Percentiles rank a stretch among this genome's conserved stretches.
phyloP scores from a whole-genome alignment of 441 rosid genomes.

The Croton setiger region DNA sequence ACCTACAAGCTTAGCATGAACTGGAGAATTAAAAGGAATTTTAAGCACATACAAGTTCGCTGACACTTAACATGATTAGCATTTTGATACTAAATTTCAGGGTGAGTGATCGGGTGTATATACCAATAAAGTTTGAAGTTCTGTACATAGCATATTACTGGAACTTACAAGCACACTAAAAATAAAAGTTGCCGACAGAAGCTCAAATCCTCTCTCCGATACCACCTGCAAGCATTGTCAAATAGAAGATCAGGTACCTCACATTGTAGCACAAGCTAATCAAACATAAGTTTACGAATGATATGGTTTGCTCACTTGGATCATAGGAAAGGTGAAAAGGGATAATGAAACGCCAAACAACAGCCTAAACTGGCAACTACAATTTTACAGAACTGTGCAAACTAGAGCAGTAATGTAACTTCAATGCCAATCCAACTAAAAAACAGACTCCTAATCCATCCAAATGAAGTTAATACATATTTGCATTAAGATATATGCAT shows the following conservation, averaged over 20 bases:
- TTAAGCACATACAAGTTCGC: not conserved
- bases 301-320: not conserved
- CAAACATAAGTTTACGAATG: not conserved
- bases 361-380: not conserved
- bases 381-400: not conserved
- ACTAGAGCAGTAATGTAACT: not conserved
- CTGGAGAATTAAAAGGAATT: not conserved
- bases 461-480: not conserved
- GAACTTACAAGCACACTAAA: constrained; percentile 68
- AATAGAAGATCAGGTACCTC: not conserved
- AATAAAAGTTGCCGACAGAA: constrained; percentile 70
- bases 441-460: constrained; percentile 3
- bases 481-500: not conserved
- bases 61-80: not conserved
- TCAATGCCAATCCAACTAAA: not conserved
- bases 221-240: constrained; percentile 48
- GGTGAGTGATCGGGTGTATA: not conserved
- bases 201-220: constrained; percentile 78
- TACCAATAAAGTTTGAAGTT: not conserved
- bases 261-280: not conserved
- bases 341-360: not conserved
- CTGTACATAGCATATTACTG: not conserved
- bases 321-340: not conserved
- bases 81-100: not conserved
- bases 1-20: too few relatives aligned